Evolutionary conservation across 1,284 basidiomycete genomes (phyloP), one percentile per base, ranked within the genome.

Genomic region (Heterobasidion occidentale): DNA sequence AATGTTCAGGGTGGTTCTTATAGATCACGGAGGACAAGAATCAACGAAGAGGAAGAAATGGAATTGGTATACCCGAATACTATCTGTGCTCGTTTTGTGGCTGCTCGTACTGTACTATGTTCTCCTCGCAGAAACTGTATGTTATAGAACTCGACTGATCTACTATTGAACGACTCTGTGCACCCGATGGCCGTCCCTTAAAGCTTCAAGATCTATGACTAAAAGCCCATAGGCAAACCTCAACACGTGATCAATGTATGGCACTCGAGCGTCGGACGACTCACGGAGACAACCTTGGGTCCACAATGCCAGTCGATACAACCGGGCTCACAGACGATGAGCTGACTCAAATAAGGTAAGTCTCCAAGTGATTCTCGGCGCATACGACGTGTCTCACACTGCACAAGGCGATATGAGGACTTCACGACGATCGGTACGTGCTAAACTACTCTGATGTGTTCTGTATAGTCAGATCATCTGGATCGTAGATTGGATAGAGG

Each of bases 401-500:
- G 17, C 42, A 20, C 8, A 42, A 56, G 55, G 42, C 55, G 45
- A 48, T 56, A 90, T 73, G 83, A 88, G 71, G 92, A 95, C 73
- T 95, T 96, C 67, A 88, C 86, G 27, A 88, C 86, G 36, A 88
- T 88, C 56, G 86, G 86, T 84, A 62, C 64, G 77, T 70, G 52
- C 12, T 45, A 49, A 57, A 34, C 17, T 56, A 33, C 20, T 47
- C 59, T 78, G 27, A 27, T 27, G 27, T 27, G 8, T 8, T n/a
- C 8, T 46, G 45, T 42, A 20, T 19, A 15, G 14, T 19, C 15
- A 5, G 3, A 27, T 27, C 27, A 36, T 42, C 52, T 34, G 51
- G 12, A 19, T 35, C 17, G n/a, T 60, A 84, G 94, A 98, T 70
- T 98, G 94, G 94, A 90, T 98, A 57, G 90, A 96, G 67, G 94